phyloP scores from a whole-genome alignment of 805 yeast genomes.

The Lachancea fermentati region DNA sequence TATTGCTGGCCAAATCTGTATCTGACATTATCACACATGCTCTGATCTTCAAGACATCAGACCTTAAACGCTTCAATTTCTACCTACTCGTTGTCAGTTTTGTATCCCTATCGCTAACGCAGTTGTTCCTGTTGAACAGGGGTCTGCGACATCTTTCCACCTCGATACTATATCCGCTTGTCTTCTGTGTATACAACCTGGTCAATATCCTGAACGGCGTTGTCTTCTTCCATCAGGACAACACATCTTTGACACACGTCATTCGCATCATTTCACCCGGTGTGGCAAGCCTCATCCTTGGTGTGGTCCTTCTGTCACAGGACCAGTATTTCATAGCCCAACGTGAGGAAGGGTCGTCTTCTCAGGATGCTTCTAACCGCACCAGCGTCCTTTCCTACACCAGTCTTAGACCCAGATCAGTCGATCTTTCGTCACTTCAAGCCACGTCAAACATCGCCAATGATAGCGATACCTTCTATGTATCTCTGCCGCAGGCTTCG shows the following conservation, averaged over 20 bases:
- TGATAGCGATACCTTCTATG: constrained; percentile 10
- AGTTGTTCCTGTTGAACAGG: constrained; percentile 64
- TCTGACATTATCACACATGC: constrained; percentile 56
- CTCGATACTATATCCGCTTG: constrained; percentile 74
- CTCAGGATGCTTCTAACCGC: constrained; percentile 7
- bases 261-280: constrained; percentile 5
- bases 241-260: constrained; percentile 2
- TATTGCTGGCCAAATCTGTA: constrained; percentile 77
- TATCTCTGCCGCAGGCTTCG: constrained; percentile 10
- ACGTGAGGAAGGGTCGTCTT: neutral
- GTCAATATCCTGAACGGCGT: constrained; percentile 57
- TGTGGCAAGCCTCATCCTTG: constrained; percentile 5
- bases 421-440: constrained; percentile 8
- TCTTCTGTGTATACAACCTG: constrained; percentile 77
- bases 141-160: constrained; percentile 70
- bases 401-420: constrained; percentile 11
- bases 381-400: constrained; percentile 14
- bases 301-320: constrained; percentile 8
- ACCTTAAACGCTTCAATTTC: constrained; percentile 3
- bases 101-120: constrained; percentile 60
- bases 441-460: constrained; percentile 5
- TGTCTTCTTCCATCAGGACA: constrained; percentile 10
- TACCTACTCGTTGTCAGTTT: constrained; percentile 38
- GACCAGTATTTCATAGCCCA: constrained; percentile 7
- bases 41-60: constrained; percentile 4